These are phyloP conservation scores for Austroboletus olivaceoglutinosus DNA, from an alignment of 1,284 basidiomycete genomes.

Conservation along the genomic window DNA sequence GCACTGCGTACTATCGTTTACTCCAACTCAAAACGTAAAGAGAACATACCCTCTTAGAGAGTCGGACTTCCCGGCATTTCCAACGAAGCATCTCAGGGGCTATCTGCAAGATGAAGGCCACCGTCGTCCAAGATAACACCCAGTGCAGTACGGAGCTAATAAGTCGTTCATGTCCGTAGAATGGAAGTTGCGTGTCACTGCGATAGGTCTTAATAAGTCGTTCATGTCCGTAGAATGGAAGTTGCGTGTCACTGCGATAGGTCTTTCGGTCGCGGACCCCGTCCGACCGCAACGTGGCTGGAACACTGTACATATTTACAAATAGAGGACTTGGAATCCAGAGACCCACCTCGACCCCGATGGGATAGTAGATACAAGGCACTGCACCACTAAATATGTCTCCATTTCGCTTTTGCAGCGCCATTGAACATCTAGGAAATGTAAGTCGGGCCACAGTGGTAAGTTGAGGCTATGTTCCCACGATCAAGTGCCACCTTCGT, in stretches of 20 bases:
- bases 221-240: conserved; percentile 9
- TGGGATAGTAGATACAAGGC: background rate
- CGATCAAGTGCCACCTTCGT: too few relatives aligned
- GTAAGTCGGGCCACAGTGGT: too few relatives aligned
- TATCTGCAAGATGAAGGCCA: background rate
- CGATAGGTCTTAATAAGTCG: conserved; percentile 4
- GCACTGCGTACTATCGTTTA: background rate
- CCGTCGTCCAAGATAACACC: background rate
- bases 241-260: conserved; percentile 1
- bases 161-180: background rate
- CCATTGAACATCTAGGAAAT: too few relatives aligned
- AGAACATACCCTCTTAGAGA: background rate
- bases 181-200: conserved; percentile 5
- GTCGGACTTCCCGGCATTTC: too few relatives aligned
- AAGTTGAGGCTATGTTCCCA: too few relatives aligned
- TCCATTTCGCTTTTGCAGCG: too few relatives aligned
- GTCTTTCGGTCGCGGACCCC: background rate
- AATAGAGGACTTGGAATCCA: background rate
- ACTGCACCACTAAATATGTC: background rate
- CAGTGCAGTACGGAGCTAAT: background rate
- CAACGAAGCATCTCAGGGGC: background rate
- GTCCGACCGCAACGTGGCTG: background rate
- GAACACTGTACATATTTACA: background rate
- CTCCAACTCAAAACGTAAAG: background rate
- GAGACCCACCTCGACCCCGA: background rate